A percentile compares a stretch with the other conserved stretches of the same genome.
Conservation (phyloP, 345 rosid species). For the Eucalyptus paniculata region DNA sequence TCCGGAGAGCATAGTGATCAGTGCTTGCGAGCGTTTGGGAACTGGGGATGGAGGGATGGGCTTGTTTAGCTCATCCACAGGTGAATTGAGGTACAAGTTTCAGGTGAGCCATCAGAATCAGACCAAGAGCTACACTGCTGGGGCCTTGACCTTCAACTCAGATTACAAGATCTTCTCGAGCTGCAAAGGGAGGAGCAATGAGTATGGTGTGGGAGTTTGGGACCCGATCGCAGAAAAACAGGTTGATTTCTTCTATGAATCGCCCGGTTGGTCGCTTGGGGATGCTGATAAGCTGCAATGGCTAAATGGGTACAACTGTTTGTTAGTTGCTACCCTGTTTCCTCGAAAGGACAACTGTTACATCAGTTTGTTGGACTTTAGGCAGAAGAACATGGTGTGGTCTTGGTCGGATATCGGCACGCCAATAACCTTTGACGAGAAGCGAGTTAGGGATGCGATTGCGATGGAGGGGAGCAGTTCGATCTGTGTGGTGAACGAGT, state of each 20-base stretch:
- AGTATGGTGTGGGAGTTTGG: conserved; percentile 97
- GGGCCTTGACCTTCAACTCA: conserved; percentile 60
- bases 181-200: conserved; percentile 88
- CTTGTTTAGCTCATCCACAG: conserved; percentile 54
- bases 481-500: conserved; percentile 88
- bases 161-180: conserved; percentile 66
- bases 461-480: conserved; percentile 85
- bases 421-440: conserved; percentile 48
- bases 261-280: conserved; percentile 83
- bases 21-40: conserved; percentile 73
- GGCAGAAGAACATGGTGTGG: conserved; percentile 86
- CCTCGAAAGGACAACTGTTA: conserved; percentile 95
- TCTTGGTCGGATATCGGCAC: conserved; percentile 85
- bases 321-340: conserved; percentile 86
- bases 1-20: conserved; percentile 43
- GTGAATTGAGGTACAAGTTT: conserved; percentile 67
- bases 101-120: conserved; percentile 63
- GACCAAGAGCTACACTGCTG: conserved; percentile 75
- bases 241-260: conserved; percentile 79
- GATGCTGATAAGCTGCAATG: conserved; percentile 94
- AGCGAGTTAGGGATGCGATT: conserved; percentile 85
- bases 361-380: conserved; percentile 83
- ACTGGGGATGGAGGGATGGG: conserved; percentile 98
- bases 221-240: conserved; percentile 81
- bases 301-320: conserved; percentile 57